Evolutionary conservation across 2,329 filamentous ascomycete species (phyloP).

Genomic region (Sclerotinia glacialis): DNA sequence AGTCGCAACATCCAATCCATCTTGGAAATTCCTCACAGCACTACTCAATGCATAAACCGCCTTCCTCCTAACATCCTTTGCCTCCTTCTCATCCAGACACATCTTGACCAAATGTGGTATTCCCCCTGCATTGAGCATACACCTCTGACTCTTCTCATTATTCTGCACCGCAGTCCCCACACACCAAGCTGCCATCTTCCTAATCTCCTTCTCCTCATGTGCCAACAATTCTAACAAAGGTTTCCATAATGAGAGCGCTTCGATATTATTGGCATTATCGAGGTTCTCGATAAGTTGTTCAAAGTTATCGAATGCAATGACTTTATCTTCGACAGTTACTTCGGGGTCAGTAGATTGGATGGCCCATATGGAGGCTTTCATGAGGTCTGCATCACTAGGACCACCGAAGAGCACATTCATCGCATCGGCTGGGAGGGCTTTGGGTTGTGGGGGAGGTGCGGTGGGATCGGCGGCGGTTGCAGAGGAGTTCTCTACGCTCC

Average conservation of each 20-base stretch:
- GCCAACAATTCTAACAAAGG: constrained; percentile 70
- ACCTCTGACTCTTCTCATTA: constrained; percentile 81
- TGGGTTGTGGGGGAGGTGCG: constrained; percentile 30
- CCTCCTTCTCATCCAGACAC: constrained; percentile 57
- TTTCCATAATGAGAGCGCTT: constrained; percentile 74
- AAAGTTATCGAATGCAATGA: constrained; percentile 90
- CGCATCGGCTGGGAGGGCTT: constrained; percentile 63
- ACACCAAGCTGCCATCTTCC: constrained; percentile 91
- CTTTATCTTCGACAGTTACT: constrained; percentile 68
- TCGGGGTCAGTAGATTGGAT: constrained; percentile 62
- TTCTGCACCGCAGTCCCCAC: constrained; percentile 94
- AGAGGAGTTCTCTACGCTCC: constrained; percentile 57
- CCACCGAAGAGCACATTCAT: constrained; percentile 76
- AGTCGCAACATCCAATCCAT: constrained; percentile 68
- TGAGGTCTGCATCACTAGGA: constrained; percentile 85
- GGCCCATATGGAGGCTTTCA: constrained; percentile 78
- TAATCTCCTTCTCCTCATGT: constrained; percentile 66
- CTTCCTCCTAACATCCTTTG: constrained; percentile 72
- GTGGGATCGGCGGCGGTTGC: constrained; percentile 37
- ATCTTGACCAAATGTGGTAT: constrained; percentile 68
- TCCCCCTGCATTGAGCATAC: constrained; percentile 59
- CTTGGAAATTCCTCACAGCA: constrained; percentile 84
- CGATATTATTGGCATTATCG: constrained; percentile 96
- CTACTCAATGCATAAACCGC: constrained; percentile 86
- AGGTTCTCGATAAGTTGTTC: constrained; percentile 88